phyloP scores from a whole-genome alignment of 169 alveolate genomes.

The Plasmodium gallinaceum region DNA sequence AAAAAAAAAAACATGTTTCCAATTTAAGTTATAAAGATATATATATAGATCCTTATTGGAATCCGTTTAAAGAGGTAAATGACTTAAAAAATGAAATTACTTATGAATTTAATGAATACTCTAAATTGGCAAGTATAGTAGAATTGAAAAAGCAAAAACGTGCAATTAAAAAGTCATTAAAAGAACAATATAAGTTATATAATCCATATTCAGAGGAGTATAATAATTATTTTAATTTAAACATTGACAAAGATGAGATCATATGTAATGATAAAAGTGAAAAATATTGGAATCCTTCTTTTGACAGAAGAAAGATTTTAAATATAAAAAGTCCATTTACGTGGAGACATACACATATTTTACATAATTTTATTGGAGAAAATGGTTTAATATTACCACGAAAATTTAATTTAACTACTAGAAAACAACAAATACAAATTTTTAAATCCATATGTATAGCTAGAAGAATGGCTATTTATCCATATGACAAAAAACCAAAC shows the following conservation, averaged over 20 bases:
- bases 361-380: constrained; percentile 87
- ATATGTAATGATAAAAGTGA: constrained; percentile 80
- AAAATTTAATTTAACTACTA: constrained; percentile 85
- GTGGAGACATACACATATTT: constrained; percentile 83
- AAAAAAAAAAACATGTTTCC: constrained; percentile 58
- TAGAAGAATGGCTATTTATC: constrained; percentile 88
- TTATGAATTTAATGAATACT: constrained; percentile 85
- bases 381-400: constrained; percentile 89
- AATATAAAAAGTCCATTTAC: constrained; percentile 78
- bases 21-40: constrained; percentile 76
- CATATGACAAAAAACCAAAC: constrained; percentile 88
- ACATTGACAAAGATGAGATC: constrained; percentile 19
- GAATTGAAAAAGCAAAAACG: constrained; percentile 79
- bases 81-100: constrained; percentile 83
- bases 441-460: constrained; percentile 88
- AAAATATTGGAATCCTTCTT: constrained; percentile 88
- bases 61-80: constrained; percentile 85
- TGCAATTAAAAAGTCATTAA: constrained; percentile 73
- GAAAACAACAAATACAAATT: constrained; percentile 87
- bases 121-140: constrained; percentile 81
- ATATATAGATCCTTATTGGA: constrained; percentile 88
- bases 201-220: constrained; percentile 74
- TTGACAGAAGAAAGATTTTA: constrained; percentile 79
- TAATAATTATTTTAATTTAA: constrained; percentile 35
- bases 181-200: constrained; percentile 71